phyloP scores from a whole-genome alignment of 805 yeast genomes.

The Candida sakaeoensis region DNA sequence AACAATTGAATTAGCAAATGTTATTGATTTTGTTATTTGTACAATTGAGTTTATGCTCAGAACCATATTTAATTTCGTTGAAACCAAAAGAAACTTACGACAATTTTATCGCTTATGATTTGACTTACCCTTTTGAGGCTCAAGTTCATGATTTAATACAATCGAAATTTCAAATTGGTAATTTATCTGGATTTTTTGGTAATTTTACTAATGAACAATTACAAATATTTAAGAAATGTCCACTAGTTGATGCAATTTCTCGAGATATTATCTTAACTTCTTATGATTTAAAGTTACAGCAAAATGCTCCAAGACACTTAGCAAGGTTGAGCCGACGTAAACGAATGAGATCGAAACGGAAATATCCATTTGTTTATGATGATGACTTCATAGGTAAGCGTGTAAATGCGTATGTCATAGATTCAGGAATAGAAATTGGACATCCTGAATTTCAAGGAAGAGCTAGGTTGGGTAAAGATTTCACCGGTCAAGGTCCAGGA shows the following conservation, averaged over 20 bases:
- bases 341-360: constrained; percentile 13
- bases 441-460: constrained; percentile 66
- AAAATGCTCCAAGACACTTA: constrained; percentile 59
- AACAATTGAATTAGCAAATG: not conserved
- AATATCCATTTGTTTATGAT: constrained; percentile 47
- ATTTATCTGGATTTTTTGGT: constrained; percentile 68
- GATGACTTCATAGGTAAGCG: constrained; percentile 46
- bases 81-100: constrained; percentile 48
- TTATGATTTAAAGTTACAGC: constrained; percentile 41
- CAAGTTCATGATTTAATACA: constrained; percentile 47
- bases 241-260: constrained; percentile 63
- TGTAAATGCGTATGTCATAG: constrained; percentile 75
- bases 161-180: constrained; percentile 61
- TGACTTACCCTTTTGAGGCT: constrained; percentile 28
- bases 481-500: constrained; percentile 57
- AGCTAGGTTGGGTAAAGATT: constrained; percentile 55
- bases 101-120: constrained; percentile 43
- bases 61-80: constrained; percentile 46
- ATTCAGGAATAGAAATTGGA: constrained; percentile 69
- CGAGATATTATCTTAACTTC: constrained; percentile 63
- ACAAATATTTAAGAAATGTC: constrained; percentile 49
- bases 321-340: constrained; percentile 56
- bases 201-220: constrained; percentile 47
- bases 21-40: not conserved
- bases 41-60: not conserved